Conservation (phyloP, 2,329 filamentous ascomycete genomes). For the Trichoderma brevicompactum region DNA sequence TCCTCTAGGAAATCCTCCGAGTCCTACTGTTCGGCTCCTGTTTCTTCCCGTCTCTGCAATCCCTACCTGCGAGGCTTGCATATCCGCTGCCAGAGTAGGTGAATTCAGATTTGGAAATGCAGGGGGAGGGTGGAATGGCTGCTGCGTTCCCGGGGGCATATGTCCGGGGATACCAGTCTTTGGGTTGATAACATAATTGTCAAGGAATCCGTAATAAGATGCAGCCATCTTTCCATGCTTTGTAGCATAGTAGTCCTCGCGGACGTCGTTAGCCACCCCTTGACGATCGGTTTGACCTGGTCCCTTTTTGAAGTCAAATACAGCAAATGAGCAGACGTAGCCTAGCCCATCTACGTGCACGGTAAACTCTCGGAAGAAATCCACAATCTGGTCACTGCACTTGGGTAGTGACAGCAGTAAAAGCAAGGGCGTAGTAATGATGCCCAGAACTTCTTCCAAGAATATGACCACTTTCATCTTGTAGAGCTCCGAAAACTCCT, state of each 20-base stretch:
- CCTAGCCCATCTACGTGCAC: slow-evolving; percentile 95
- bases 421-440: slow-evolving; percentile 88
- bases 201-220: slow-evolving; percentile 92
- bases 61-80: slow-evolving; percentile 54
- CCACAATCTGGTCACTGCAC: slow-evolving; percentile 89
- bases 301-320: slow-evolving; percentile 94
- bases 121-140: slow-evolving; percentile 74
- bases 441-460: slow-evolving; percentile 87
- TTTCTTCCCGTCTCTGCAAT: slow-evolving; percentile 51
- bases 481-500: slow-evolving; percentile 88
- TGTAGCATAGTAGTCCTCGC: slow-evolving; percentile 91
- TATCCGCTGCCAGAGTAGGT: slow-evolving; percentile 60
- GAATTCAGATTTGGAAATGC: slow-evolving; percentile 73
- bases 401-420: slow-evolving; percentile 84
- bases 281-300: slow-evolving; percentile 52
- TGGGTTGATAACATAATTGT: slow-evolving; percentile 82
- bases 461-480: slow-evolving; percentile 93
- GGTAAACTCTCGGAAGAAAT: slow-evolving; percentile 98
- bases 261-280: slow-evolving; percentile 61
- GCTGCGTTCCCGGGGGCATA: slow-evolving; percentile 56
- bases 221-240: slow-evolving; percentile 99
- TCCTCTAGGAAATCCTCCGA: slow-evolving; percentile 33
- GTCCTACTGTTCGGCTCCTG: slow-evolving; percentile 47
- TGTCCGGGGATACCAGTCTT: slow-evolving; percentile 68
- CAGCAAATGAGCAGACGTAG: slow-evolving; percentile 95